phyloP scores from a whole-genome alignment of 129 eudicot species.

The Calendula officinalis region DNA sequence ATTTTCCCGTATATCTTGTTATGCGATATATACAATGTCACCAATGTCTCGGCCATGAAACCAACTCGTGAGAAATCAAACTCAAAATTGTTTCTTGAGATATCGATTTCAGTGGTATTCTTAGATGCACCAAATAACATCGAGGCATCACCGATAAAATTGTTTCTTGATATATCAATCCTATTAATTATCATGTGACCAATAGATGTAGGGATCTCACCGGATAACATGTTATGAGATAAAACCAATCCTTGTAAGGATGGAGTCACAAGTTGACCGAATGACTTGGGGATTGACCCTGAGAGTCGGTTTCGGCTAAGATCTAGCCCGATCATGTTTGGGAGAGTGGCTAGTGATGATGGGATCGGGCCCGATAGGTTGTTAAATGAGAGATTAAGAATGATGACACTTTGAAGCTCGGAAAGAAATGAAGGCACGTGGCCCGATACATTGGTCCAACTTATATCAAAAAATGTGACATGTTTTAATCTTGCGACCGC shows the following conservation, averaged over 20 bases:
- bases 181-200: conserved; percentile 27
- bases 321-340: conserved; percentile 34
- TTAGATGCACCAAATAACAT: conserved; percentile 46
- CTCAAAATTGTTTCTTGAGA: conserved; percentile 43
- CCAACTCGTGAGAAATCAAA: conserved; percentile 37
- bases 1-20: conserved; percentile 47
- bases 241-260: conserved; percentile 17
- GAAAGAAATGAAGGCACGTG: conserved; percentile 41
- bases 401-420: conserved; percentile 29
- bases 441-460: conserved; percentile 56
- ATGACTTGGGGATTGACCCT: conserved; percentile 49
- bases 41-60: conserved; percentile 20
- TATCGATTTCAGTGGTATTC: conserved; percentile 15
- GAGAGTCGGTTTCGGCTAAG: conserved; percentile 46
- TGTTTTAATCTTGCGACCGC: conserved; percentile 26
- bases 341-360: conserved; percentile 46
- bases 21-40: conserved; percentile 34
- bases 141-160: conserved; percentile 49
- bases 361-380: conserved; percentile 47
- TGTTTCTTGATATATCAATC: conserved; percentile 51
- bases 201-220: conserved; percentile 48
- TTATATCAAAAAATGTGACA: conserved; percentile 36
- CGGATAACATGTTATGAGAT: conserved; percentile 53
- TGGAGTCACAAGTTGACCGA: conserved; percentile 32
- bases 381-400: conserved; percentile 49